Evolutionary conservation across 83 land plant genomes (phyloP).

Genomic region (Larix sibirica): DNA sequence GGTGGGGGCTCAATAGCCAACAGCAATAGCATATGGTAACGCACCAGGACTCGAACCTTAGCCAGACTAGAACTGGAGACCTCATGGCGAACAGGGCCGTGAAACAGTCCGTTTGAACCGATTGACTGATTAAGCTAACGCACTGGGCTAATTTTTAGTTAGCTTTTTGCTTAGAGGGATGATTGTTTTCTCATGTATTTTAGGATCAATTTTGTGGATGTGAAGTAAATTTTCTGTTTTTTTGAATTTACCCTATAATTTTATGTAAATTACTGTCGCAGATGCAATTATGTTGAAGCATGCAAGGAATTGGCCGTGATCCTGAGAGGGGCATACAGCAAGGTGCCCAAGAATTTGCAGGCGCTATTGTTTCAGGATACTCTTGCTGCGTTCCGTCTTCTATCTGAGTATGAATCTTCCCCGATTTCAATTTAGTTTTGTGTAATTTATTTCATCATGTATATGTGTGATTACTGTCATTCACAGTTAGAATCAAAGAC

Average conservation of each 20-base stretch:
- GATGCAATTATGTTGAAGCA: conserved; percentile 39
- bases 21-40: too few relatives aligned
- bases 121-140: too few relatives aligned
- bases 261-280: background rate
- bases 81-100: too few relatives aligned
- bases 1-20: too few relatives aligned
- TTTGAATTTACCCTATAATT: background rate
- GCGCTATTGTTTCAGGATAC: conserved; percentile 48
- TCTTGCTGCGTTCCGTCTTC: conserved; percentile 59
- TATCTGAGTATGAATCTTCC: conserved; percentile 41
- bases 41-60: too few relatives aligned
- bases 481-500: too few relatives aligned
- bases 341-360: conserved; percentile 52
- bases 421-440: background rate
- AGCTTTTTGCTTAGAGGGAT: too few relatives aligned
- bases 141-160: too few relatives aligned
- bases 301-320: conserved; percentile 60
- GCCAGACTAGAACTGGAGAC: too few relatives aligned
- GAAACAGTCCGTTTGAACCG: too few relatives aligned
- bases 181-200: background rate
- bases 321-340: conserved; percentile 38
- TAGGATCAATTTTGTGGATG: background rate
- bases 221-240: background rate
- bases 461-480: too few relatives aligned
- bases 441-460: background rate